Base-by-base conservation (phyloP, 2,329 filamentous ascomycete genomes). In the Paraphaeosphaeria minitans region DNA sequence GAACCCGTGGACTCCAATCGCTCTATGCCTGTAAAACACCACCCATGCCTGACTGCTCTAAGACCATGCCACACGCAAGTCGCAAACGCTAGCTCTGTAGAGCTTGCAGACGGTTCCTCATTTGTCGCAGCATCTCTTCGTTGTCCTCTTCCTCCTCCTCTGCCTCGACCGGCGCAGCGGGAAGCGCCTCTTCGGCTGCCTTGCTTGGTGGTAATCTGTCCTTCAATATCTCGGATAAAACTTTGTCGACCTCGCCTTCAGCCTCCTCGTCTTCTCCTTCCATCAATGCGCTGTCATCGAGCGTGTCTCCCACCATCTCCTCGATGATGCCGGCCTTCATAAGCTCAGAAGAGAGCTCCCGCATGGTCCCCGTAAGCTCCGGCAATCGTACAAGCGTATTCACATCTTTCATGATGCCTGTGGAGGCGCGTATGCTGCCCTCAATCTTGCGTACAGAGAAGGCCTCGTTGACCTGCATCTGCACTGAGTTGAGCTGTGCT, bases 391-490 rank as follows among this genome's bases (percentile, higher is more conserved):
- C 87, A 27, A 98, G 83, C 16, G 84, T 85, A 77, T 98, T 98
- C 59, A 99, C 92, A 75, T 98, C 93, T 79, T 93, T 94, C 95
- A 99, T 98, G 67, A 99, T 93, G 46, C 91, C 90, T 9, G 94
- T 93, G 68, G 89, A 92, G 43, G 90, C 89, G 66, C 87, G 86
- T 72, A 99, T 93, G 71, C 89, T 93, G 47, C 93, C 94, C 79
- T 98, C 93, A 64, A 99, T 98, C 83, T 96, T 96, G 67, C 92
- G 89, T 69, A 98, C 89, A 1, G 92, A 91, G 77, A 98, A 98
- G 1, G 95, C 93, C 80, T 98, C 94, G 72, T 93, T 92, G 72
- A 99, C 94, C 79, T 98, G 95, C 93, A 98, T 96, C 78, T 94
- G 89, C 45, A 99, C 94, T 66, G 90, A 94, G 74, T 89, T 88